Conservation (phyloP, 2,329 filamentous ascomycete species). For the Fusarium temperatum region DNA sequence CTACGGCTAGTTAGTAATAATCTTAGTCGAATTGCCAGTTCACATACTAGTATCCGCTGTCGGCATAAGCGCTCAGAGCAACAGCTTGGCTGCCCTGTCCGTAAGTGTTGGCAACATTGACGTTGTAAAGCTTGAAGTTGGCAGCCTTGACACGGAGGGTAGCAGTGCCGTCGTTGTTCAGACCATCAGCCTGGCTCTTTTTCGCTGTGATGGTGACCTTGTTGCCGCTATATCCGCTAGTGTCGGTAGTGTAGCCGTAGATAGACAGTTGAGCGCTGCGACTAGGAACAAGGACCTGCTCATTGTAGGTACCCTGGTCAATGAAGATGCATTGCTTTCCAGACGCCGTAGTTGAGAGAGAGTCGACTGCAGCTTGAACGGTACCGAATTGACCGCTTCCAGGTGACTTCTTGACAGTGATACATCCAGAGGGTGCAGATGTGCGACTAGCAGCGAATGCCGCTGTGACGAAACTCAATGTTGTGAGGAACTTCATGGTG, state of each 20-base stretch:
- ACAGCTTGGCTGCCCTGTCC: constrained; percentile 59
- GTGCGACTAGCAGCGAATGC: constrained; percentile 48
- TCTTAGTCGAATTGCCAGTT: rapidly evolving
- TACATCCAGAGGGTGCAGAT: constrained; percentile 57
- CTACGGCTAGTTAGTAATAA: not conserved
- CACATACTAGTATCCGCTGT: constrained; percentile 55
- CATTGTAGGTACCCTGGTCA: constrained; percentile 66
- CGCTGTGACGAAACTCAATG: constrained; percentile 23
- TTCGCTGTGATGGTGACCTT: constrained; percentile 61
- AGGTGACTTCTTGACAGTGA: constrained; percentile 54
- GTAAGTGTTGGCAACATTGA: constrained; percentile 60
- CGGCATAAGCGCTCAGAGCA: constrained; percentile 54
- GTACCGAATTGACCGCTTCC: constrained; percentile 47
- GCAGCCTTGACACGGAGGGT: constrained; percentile 56
- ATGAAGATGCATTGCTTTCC: constrained; percentile 69
- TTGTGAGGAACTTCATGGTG: constrained; percentile 32
- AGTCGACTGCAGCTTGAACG: constrained; percentile 65
- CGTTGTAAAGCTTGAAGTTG: constrained; percentile 69
- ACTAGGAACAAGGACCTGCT: constrained; percentile 58
- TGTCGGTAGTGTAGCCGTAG: constrained; percentile 63
- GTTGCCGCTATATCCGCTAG: constrained; percentile 61
- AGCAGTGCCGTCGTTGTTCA: constrained; percentile 63
- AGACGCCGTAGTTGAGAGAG: constrained; percentile 62
- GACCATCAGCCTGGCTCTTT: constrained; percentile 53
- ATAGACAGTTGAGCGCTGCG: constrained; percentile 64